Evolutionary conservation across 495 filamentous ascomycete genomes (phyloP).

Genomic region (Talaromyces borbonicus): DNA sequence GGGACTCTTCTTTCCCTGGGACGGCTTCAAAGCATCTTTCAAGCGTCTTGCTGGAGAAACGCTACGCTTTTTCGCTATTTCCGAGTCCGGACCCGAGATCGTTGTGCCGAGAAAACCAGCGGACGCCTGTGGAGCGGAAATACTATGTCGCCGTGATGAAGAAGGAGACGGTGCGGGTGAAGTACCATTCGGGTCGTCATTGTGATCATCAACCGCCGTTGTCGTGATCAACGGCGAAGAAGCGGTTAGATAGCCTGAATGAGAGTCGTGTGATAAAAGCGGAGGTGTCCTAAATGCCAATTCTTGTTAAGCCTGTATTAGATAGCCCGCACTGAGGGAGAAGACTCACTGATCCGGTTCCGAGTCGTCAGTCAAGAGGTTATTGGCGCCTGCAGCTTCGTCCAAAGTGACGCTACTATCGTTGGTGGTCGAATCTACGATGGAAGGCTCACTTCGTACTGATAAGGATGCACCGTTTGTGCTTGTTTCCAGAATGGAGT

Average conservation of each 20-base stretch:
- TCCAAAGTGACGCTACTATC: conserved; percentile 14
- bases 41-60: conserved; percentile 35
- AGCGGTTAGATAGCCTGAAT: conserved; percentile 69
- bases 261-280: conserved; percentile 62
- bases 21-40: conserved; percentile 35
- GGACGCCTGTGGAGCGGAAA: conserved; percentile 4
- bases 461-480: conserved; percentile 14
- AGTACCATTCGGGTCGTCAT: conserved; percentile 9
- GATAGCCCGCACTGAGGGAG: background rate
- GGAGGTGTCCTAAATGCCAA: conserved; percentile 41
- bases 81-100: conserved; percentile 24
- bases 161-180: background rate
- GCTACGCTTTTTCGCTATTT: conserved; percentile 26
- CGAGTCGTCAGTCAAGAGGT: conserved; percentile 59
- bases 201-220: conserved; percentile 32
- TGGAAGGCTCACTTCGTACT: background rate
- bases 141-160: conserved; percentile 1
- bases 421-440: conserved; percentile 20
- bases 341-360: conserved; percentile 57
- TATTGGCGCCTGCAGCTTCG: conserved; percentile 39
- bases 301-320: conserved; percentile 11
- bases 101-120: conserved; percentile 10
- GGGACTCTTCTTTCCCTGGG: conserved; percentile 26
- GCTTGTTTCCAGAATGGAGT: conserved; percentile 9
- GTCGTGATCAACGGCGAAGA: conserved; percentile 70